Base-by-base conservation (phyloP, 2,329 filamentous ascomycete genomes). In the Microdochium nivale region DNA sequence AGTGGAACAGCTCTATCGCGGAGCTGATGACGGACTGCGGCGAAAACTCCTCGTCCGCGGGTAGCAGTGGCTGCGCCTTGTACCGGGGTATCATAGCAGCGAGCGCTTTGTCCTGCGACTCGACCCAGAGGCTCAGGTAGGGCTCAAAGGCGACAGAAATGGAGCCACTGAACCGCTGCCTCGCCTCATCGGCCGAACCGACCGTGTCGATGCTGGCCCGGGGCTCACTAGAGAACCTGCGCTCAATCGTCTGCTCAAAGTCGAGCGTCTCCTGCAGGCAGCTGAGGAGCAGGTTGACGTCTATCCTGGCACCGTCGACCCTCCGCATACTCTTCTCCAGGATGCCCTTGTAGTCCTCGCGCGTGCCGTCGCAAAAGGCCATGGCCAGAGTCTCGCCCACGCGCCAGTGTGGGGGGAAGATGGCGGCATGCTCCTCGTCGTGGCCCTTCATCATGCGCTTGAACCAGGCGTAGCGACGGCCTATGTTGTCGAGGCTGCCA, bases 141-240 rank as follows among this genome's bases (percentile, higher is more conserved):
- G 94, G 94, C 69, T 97, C 94, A 63, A 99, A 99, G 1, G 94
- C 94, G 55, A 95, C 90, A 0, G 94, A 97, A 54, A 99, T 96
- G 3, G 89, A 86, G 52, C 95, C 90, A 51, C 88, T 87, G 66
- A 96, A 96, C 51, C 81, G 85, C 21, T 88, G 84, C 0, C 83
- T 74, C 58, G 84, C 84, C 50, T 90, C 88, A 54, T 91, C 88
- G 9, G 81, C 75, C 1, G 89, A 95, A 55, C 83, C 86, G 27
- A 95, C 80, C 0, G 92, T 97, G 65, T 99, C 94, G 52, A 95
- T 90, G 43, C 92, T 97, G 16, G 84, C 84, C 52, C 89, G 82
- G 35, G 87, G 73, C 62, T 83, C 80, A 54, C 75, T 84, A 1
- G 86, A 80, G 65, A 97, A 97, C 10, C 87, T 84, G 56, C 83